These are phyloP conservation scores for Herpetomonas tarakana DNA, from an alignment of 208 protist species.

Conservation along the genomic window DNA sequence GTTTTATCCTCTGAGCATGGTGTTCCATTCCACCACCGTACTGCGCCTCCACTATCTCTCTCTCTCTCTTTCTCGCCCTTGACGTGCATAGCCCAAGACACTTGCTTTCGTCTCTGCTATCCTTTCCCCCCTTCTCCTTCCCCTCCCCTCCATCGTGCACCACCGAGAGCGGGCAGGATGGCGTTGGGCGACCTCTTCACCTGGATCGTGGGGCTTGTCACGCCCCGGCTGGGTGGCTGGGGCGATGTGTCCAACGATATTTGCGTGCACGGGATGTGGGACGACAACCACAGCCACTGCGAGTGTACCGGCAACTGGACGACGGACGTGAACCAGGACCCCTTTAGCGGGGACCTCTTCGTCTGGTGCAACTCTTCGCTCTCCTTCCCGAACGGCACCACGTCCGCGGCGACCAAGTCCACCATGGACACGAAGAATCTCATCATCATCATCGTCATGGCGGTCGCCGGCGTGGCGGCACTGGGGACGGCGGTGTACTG, in stretches of 20 bases:
- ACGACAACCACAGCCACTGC: background rate
- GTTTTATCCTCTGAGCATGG: too few species aligned
- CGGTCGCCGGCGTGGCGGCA: background rate
- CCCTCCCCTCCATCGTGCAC: too few species aligned
- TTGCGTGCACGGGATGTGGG: conserved; percentile 2
- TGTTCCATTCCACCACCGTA: too few species aligned
- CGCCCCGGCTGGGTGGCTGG: background rate
- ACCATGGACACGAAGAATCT: background rate
- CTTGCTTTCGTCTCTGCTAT: too few species aligned
- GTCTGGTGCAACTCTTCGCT: background rate
- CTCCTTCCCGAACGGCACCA: background rate
- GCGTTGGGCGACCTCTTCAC: too few species aligned
- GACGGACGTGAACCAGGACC: conserved; percentile 1
- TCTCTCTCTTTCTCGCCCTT: too few species aligned
- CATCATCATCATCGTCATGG: conserved; percentile 2
- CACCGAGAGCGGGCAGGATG: too few species aligned
- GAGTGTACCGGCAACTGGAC: background rate
- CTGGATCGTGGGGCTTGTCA: too few species aligned
- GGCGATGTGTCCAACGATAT: background rate
- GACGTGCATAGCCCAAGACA: too few species aligned
- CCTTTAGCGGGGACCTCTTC: background rate
- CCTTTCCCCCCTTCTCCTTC: too few species aligned
- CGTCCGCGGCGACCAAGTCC: background rate
- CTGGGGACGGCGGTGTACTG: background rate
- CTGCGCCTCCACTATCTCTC: too few species aligned